Base-by-base conservation (phyloP, 139 green algal genomes). In the Tetraselmis striata region DNA sequence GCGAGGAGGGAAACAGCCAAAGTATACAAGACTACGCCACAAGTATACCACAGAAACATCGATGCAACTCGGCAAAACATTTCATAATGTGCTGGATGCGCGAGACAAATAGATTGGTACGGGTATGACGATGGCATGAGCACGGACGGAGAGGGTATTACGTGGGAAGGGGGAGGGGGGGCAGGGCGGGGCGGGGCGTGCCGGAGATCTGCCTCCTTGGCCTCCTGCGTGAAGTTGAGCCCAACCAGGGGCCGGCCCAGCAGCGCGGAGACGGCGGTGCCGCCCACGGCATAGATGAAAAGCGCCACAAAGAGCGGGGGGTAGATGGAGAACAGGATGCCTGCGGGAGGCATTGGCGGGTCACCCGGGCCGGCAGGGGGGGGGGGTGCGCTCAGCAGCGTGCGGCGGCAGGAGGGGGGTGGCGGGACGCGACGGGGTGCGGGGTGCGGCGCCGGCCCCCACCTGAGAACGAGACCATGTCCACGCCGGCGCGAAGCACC, bases 151-250 rank as follows among this genome's bases (percentile, higher is more conserved):
- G n/a, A n/a, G n/a, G n/a, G n/a, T n/a, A n/a, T 23, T 74, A 18
- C 18, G 58, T n/a, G 74, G 74, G 74, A 29, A 29, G 74, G 74
- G 74, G 74, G 23, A 22, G 74, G 74, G 74, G 74, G 25, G 26
- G 25, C 5, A 29, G 74, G 74, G 74, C 5, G 25, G 26, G 25
- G 74, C 2, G 74, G 74, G 45, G 32, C 27, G 23, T 77, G 86
- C 78, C 91, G 83, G 82, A 96, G 92, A 84, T 98, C 92, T 0
- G 95, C 96, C 84, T 99, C 96, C 30, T 90, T 85, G 0, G 94
- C 95, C 88, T 99, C 96, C 84, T 99, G 96, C 79, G 90, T 85
- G 84, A 99, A 99, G 90, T 99, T 99, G 23, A 99, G 92, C 0
- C 87, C 89, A 29, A 99, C 93, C 45, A 99, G 91, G 11, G 45